Evolutionary conservation across 2,329 filamentous ascomycete species (phyloP), one percentile per base, ranked within the genome.

Genomic region (Triangularia setosa): DNA sequence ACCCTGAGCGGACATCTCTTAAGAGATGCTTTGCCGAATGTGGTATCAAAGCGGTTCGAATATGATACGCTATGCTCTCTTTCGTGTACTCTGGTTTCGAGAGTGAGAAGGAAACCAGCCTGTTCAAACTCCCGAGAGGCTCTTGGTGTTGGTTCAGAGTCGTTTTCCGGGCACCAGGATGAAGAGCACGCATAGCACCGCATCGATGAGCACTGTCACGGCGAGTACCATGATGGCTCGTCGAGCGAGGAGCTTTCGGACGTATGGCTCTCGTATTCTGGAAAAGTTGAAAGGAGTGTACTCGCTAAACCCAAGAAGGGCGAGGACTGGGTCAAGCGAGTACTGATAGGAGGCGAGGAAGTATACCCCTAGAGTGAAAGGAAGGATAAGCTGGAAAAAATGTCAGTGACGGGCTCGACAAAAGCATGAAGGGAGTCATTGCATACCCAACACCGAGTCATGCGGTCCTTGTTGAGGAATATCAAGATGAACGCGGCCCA

Each of bases 211-310:
- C 27, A 89, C 75, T 28, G 93, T 93, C 67, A 95, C 84, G 8
- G 86, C 81, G 14, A 97, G 79, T 14, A 95, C 91, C 79, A 95
- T 93, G 53, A 92, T 74, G 0, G 95, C 89, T 64, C 95, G 90
- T 75, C 93, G 93, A 69, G 87, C 87, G 63, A 99, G 84, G 21
- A 98, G 87, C 73, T 88, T 91, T 69, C 92, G 90, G 62, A 99
- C 90, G 74, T 95, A 99, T 0, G 93, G 91, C 77, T 99, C 95
- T 62, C 91, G 87, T 68, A 98, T 92, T 48, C 87, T 86, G 24
- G 91, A 90, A 80, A 96, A 97, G 77, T 89, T 91, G 83, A 97
- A 93, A 59, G 96, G 93, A 0, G 94, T 97, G 79, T 98, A 97
- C 80, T 99, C 96, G 80, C 93, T 97, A 76, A 89, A 90, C 35